Conservation (phyloP, 1,139 yeast species). For the Taphrina sp. region DNA sequence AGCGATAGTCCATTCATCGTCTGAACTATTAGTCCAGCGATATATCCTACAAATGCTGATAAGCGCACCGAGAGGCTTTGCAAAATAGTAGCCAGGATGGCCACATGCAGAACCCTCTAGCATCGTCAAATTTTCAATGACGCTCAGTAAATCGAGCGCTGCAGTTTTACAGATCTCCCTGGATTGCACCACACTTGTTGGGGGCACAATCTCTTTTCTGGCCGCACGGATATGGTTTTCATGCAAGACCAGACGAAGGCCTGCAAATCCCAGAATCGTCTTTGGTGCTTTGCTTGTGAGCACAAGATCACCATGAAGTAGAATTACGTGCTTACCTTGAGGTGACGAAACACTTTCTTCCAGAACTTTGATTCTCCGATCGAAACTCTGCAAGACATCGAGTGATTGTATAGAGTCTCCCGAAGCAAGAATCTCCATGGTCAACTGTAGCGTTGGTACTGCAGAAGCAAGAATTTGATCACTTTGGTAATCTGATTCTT, state of each 20-base stretch:
- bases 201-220: not conserved
- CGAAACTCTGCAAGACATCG: not conserved
- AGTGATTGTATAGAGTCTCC: not conserved
- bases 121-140: not conserved
- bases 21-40: not conserved
- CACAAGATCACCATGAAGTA: not conserved
- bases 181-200: conserved; percentile 1
- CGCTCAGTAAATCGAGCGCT: not conserved
- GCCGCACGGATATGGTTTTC: not conserved
- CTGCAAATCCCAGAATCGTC: not conserved
- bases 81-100: not conserved
- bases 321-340: not conserved
- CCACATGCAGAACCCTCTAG: not conserved
- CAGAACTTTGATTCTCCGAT: not conserved
- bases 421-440: not conserved
- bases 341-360: not conserved
- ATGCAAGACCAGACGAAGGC: conserved; percentile 1
- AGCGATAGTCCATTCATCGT: not conserved
- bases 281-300: not conserved
- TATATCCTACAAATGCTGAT: conserved; percentile 1
- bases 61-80: conserved; percentile 8
- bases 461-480: not conserved
- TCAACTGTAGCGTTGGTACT: not conserved
- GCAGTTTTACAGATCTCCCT: conserved; percentile 3
- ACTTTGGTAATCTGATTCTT: not conserved